Conservation (phyloP, 176 grass and related monocot genomes). For the Oryza meyeriana region DNA sequence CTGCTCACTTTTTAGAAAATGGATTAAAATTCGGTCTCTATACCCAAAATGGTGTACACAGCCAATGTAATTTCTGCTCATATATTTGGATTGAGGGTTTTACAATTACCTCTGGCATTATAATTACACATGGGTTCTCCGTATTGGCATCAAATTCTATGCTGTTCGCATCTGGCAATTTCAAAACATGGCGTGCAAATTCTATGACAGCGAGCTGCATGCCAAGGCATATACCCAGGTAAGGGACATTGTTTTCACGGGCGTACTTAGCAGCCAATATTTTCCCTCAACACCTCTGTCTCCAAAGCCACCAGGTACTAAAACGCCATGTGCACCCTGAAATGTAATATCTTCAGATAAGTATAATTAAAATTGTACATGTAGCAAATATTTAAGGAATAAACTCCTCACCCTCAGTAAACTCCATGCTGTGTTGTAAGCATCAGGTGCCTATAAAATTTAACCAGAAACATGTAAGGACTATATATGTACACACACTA, state of each 20-base stretch:
- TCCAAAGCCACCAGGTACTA: conserved; percentile 64
- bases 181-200: conserved; percentile 42
- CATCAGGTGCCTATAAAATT: conserved; percentile 55
- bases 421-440: conserved; percentile 55
- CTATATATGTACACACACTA: background rate
- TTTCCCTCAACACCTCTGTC: conserved; percentile 45
- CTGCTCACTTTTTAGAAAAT: no score
- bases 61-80: no score
- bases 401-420: conserved; percentile 51
- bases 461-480: background rate
- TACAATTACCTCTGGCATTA: conserved; percentile 45
- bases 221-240: conserved; percentile 57
- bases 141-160: conserved; percentile 41
- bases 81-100: no score
- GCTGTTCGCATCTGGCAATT: conserved; percentile 43
- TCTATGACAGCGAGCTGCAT: conserved; percentile 67
- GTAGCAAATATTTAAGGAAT: background rate
- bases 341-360: background rate
- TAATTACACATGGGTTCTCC: conserved; percentile 42
- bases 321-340: conserved; percentile 60
- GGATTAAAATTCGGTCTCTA: no score
- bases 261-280: conserved; percentile 49
- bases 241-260: conserved; percentile 58
- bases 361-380: background rate
- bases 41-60: no score